phyloP scores from a whole-genome alignment of 495 filamentous ascomycete genomes.

The Rusavskia elegans region DNA sequence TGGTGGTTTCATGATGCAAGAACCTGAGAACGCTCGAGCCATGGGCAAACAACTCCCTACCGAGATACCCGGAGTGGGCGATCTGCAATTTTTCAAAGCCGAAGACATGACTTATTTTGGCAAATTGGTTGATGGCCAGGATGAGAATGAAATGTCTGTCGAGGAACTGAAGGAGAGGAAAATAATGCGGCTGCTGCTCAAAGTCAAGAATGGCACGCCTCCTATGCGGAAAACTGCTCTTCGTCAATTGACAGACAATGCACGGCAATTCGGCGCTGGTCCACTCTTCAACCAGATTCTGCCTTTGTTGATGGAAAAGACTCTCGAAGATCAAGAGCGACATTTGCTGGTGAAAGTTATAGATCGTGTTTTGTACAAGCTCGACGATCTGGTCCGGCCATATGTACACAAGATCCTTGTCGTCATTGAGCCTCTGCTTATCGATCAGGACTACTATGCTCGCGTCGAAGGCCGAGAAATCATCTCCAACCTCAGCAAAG shows the following conservation, averaged over 20 bases:
- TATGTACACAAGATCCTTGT: slow-evolving; percentile 98
- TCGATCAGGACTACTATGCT: slow-evolving; percentile 98
- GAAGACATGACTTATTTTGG: slow-evolving; percentile 99
- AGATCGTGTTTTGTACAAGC: slow-evolving; percentile 94
- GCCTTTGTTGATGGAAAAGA: slow-evolving; percentile 95
- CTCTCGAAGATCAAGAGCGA: slow-evolving; percentile 93
- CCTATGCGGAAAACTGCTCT: slow-evolving; percentile 99
- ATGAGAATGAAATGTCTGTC: slow-evolving; percentile 80
- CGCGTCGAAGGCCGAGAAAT: slow-evolving; percentile 97
- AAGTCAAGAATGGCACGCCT: slow-evolving; percentile 98
- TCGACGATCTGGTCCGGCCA: slow-evolving; percentile 91
- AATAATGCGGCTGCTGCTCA: slow-evolving; percentile 91
- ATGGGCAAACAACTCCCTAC: slow-evolving; percentile 88
- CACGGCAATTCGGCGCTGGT: slow-evolving; percentile 88
- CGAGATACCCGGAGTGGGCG: slow-evolving; percentile 93
- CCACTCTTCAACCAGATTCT: slow-evolving; percentile 96
- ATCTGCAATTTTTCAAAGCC: slow-evolving; percentile 95
- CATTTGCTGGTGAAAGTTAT: slow-evolving; percentile 99
- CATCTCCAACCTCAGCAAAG: slow-evolving; percentile 93
- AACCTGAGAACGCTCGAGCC: slow-evolving; percentile 63
- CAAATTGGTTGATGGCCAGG: slow-evolving; percentile 87
- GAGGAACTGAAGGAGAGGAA: slow-evolving; percentile 97
- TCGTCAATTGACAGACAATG: slow-evolving; percentile 94
- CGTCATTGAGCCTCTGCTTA: slow-evolving; percentile 95
- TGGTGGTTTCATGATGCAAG: slow-evolving; percentile 95